phyloP scores from a whole-genome alignment of 1,139 yeast genomes.

The Candida pseudoviswanathii region DNA sequence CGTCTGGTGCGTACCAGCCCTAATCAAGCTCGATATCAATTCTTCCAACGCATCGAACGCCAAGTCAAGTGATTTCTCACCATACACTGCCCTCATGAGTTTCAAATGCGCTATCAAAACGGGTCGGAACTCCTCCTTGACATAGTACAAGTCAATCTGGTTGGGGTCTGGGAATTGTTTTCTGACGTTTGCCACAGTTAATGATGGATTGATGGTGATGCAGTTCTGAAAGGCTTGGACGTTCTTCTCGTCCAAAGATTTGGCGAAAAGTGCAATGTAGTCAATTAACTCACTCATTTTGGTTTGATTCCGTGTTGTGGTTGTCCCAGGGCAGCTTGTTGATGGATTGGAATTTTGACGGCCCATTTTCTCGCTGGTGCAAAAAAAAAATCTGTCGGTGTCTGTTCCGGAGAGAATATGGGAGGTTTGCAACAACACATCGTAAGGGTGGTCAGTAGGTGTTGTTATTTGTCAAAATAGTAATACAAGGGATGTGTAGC shows the following conservation, averaged over 20 bases:
- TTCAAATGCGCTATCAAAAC: conserved; percentile 38
- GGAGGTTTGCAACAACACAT: no score
- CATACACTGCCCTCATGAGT: conserved; percentile 41
- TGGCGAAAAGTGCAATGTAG: conserved; percentile 22
- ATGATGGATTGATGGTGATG: conserved; percentile 38
- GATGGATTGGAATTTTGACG: neutral
- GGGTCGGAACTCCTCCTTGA: conserved; percentile 40
- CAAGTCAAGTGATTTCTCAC: conserved; percentile 35
- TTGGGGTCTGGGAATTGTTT: conserved; percentile 37
- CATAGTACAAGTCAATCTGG: conserved; percentile 41
- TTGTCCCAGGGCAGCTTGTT: neutral
- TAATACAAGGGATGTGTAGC: no score
- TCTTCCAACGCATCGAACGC: conserved; percentile 45
- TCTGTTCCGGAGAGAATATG: neutral
- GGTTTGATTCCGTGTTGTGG: conserved; percentile 3
- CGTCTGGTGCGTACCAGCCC: conserved; percentile 64
- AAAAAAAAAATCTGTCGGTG: no score
- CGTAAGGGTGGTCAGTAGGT: no score
- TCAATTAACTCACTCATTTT: conserved; percentile 13
- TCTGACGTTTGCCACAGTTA: conserved; percentile 23
- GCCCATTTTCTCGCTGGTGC: neutral
- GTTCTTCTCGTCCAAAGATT: conserved; percentile 23
- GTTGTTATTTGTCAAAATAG: no score
- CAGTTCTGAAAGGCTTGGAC: conserved; percentile 24
- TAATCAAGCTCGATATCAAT: conserved; percentile 50